Evolutionary conservation across 2,329 filamentous ascomycete species (phyloP), one percentile per base, ranked within the genome.

Genomic region (Colletotrichum coccodes): DNA sequence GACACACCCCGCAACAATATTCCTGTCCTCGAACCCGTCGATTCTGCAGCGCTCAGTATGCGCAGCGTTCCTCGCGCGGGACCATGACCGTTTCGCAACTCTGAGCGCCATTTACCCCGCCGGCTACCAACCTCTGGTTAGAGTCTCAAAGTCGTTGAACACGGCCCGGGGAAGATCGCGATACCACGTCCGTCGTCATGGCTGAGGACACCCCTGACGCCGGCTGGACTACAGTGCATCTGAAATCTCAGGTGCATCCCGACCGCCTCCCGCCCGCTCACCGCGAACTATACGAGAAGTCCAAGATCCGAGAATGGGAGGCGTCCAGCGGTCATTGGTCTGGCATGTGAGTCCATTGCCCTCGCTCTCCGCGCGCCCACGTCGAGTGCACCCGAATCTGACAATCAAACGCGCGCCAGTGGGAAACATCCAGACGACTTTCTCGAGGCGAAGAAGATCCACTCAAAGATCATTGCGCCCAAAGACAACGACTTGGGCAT

Each of bases 401-500:
- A 57, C 57, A n/a, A n/a, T n/a, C n/a, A 16, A 26, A 34, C 9
- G 21, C 50, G 16, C 32, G 18, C 23, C 49, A 77, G 76, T 50
- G 77, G 76, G 16, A 79, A 78, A 58, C 76, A 78, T 8, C 60
- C 72, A 3, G 38, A 75, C 38, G 73, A 76, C 60, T 72, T 72
- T 44, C 53, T 70, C 64, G 74, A 78, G 54, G 75, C 76, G 3
- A 76, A 75, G 47, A 75, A 75, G 66, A 56, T 78, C 3, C 77
- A 78, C 50, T 28, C 53, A 14, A 75, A 73, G 34, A 72, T 78
- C 71, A 32, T 56, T 5, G 60, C 60, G 14, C 74, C 73, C 53
- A 66, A 70, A 40, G 72, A 68, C 58, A 73, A 76, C 52, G 76
- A 80, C n/a, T 76, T 86, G 11, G 83, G 83, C n/a, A 74, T 72